phyloP scores from a whole-genome alignment of 208 protist genomes.

The Histomonas meleagridis region DNA sequence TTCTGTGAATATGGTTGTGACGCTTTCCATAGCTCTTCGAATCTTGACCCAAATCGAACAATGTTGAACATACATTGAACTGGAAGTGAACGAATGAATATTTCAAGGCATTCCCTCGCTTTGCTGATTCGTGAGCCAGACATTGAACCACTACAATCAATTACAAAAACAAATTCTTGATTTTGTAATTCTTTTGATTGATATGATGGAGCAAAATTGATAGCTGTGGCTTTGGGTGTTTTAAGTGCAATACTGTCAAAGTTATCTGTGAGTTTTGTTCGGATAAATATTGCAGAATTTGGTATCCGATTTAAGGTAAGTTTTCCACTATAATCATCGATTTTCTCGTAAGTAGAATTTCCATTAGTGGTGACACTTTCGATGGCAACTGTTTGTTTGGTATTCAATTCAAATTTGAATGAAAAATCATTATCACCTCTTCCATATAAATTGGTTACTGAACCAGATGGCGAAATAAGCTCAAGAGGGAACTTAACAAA shows the following conservation, averaged over 20 bases:
- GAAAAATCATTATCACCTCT: no score
- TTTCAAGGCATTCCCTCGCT: slow-evolving; percentile 34
- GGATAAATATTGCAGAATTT: no score
- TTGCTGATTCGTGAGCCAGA: slow-evolving; percentile 25
- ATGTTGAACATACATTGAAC: slow-evolving; percentile 52
- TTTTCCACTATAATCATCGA: no score
- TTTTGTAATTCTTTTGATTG: neutral
- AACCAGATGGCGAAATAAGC: neutral
- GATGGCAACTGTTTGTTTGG: no score
- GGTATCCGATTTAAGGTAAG: no score
- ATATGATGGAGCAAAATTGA: neutral
- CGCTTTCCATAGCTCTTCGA: slow-evolving; percentile 32
- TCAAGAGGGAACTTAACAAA: neutral
- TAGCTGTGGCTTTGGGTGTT: no score
- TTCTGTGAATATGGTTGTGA: slow-evolving; percentile 43
- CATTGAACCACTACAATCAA: slow-evolving; percentile 54
- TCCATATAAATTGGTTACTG: no score
- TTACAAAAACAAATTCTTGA: slow-evolving; percentile 51
- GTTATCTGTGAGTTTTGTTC: no score
- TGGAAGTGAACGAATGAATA: slow-evolving; percentile 48
- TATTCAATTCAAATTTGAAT: no score
- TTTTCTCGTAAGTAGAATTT: no score
- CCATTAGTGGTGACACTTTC: no score
- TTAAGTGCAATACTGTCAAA: no score
- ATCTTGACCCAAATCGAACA: slow-evolving; percentile 47